phyloP scores from a whole-genome alignment of 805 yeast species.

The Wickerhamomyces pijperi region DNA sequence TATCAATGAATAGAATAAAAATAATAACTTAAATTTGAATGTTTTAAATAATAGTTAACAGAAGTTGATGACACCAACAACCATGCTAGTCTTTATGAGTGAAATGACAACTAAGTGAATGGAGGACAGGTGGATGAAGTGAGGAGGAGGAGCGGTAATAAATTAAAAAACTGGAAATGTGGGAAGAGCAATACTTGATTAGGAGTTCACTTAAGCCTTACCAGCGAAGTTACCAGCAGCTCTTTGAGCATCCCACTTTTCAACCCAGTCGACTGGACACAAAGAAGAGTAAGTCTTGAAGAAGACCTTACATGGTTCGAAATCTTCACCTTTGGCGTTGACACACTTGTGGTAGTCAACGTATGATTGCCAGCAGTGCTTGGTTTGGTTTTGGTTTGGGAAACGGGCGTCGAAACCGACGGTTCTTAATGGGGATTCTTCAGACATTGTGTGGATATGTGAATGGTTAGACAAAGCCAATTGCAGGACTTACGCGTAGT shows the following conservation, averaged over 20 bases:
- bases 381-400: conserved; percentile 96
- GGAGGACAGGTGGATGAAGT: too few relatives aligned
- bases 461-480: too few relatives aligned
- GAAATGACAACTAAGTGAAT: background rate
- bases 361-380: conserved; percentile 97
- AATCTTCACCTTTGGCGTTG: conserved; percentile 94
- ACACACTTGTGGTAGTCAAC: conserved; percentile 97
- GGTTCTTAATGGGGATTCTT: conserved; percentile 38
- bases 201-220: conserved; percentile 1
- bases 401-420: conserved; percentile 85
- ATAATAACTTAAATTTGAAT: background rate
- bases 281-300: conserved; percentile 80
- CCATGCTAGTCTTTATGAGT: background rate
- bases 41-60: background rate
- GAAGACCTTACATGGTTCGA: conserved; percentile 94
- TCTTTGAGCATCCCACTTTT: conserved; percentile 84
- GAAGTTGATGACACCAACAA: background rate
- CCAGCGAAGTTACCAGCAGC: conserved; percentile 46
- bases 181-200: background rate
- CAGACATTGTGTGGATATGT: conserved; percentile 13
- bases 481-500: too few relatives aligned
- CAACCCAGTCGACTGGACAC: conserved; percentile 80
- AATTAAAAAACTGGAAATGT: too few relatives aligned
- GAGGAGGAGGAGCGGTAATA: too few relatives aligned
- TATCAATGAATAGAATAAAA: background rate